Conservation (phyloP, 306 rosid genomes). For the Sphenostylis stenocarpa region DNA sequence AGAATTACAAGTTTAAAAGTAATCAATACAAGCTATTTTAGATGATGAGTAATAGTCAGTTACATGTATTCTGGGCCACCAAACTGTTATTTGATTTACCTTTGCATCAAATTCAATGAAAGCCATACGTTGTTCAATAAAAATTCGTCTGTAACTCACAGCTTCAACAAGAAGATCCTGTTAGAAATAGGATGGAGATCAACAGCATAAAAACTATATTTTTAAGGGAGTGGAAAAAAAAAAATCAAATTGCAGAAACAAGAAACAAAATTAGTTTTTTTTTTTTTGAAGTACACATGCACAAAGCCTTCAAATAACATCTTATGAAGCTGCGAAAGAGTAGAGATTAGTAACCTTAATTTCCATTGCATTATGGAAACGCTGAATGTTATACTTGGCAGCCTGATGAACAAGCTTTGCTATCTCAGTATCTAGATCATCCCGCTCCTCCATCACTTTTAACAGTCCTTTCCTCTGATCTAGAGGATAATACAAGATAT, state of each 20-base stretch:
- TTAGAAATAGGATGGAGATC: slow-evolving; percentile 22
- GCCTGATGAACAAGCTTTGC: slow-evolving; percentile 70
- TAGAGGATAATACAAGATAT: slow-evolving; percentile 43
- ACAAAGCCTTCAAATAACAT: slow-evolving; percentile 13
- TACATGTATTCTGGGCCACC: background rate
- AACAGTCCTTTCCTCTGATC: slow-evolving; percentile 65
- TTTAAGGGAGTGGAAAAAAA: background rate
- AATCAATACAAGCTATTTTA: background rate
- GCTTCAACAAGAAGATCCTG: slow-evolving; percentile 77
- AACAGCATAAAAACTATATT: slow-evolving; percentile 19
- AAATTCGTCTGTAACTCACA: slow-evolving; percentile 47
- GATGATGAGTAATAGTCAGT: background rate
- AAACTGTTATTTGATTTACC: slow-evolving; percentile 51
- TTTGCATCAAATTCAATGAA: slow-evolving; percentile 72
- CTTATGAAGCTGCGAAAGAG: slow-evolving; percentile 16
- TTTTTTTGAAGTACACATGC: background rate
- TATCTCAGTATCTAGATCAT: slow-evolving; percentile 58
- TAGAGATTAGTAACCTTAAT: slow-evolving; percentile 59
- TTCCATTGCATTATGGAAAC: slow-evolving; percentile 58
- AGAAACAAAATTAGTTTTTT: background rate
- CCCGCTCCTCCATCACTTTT: slow-evolving; percentile 53
- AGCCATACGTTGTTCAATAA: slow-evolving; percentile 62
- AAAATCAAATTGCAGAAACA: background rate
- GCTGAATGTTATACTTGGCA: slow-evolving; percentile 49
- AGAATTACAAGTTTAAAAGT: background rate